These are phyloP conservation scores for Kitagawia praeruptora DNA, from an alignment of 129 eudicot genomes.

Conservation along the genomic window DNA sequence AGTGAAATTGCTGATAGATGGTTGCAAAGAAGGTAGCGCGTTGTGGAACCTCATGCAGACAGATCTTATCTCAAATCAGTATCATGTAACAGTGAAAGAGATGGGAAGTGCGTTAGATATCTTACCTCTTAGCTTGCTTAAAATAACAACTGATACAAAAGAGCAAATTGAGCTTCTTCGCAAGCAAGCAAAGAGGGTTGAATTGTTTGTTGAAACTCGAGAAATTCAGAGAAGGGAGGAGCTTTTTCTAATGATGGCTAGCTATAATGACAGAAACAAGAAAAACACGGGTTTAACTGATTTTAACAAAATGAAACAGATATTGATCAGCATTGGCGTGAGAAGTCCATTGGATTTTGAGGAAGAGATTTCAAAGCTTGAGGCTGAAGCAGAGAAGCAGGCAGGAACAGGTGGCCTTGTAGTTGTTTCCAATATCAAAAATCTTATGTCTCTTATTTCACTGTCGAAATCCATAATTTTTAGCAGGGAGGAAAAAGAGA, in stretches of 20 bases:
- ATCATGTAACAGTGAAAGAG: constrained; percentile 41
- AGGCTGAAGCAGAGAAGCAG: constrained; percentile 66
- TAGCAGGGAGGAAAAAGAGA: constrained; percentile 29
- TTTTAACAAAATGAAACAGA: constrained; percentile 34
- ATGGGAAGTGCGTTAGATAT: constrained; percentile 66
- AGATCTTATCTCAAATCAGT: constrained; percentile 51
- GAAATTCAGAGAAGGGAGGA: constrained; percentile 58
- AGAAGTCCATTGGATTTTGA: constrained; percentile 44
- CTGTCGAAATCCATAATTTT: constrained; percentile 48
- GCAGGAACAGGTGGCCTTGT: constrained; percentile 89
- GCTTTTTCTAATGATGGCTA: constrained; percentile 49
- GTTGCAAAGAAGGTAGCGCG: constrained; percentile 55
- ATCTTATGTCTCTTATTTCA: constrained; percentile 63
- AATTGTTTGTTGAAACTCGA: constrained; percentile 39
- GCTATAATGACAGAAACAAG: constrained; percentile 24
- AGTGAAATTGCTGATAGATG: constrained; percentile 42
- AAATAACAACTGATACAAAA: constrained; percentile 47
- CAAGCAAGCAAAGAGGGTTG: constrained; percentile 67
- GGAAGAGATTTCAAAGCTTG: constrained; percentile 72
- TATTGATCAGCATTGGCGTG: constrained; percentile 49
- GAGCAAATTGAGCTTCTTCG: constrained; percentile 90
- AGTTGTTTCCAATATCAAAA: constrained; percentile 70
- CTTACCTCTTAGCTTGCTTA: constrained; percentile 61
- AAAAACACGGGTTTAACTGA: constrained; percentile 41
- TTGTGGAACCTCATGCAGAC: constrained; percentile 66